Conservation (phyloP, 2,329 filamentous ascomycete genomes). For the Neopestalotiopsis sp. region DNA sequence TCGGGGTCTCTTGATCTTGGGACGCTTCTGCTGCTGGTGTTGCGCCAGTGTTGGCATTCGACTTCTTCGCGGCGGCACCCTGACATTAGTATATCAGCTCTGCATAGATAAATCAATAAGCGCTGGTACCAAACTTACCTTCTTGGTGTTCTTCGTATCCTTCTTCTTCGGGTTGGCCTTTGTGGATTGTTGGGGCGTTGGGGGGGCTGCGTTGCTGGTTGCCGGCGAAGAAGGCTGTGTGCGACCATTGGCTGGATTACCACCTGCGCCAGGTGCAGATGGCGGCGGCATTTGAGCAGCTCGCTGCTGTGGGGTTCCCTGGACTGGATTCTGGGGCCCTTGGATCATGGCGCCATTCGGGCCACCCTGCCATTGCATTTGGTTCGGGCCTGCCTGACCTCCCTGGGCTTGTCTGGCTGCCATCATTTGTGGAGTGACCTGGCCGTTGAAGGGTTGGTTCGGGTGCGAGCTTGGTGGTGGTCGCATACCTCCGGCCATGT, state of each 20-base stretch:
- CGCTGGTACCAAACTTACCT: constrained; percentile 56
- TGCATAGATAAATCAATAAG: background rate
- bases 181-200: constrained; percentile 74
- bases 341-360: constrained; percentile 47
- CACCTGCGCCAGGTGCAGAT: constrained; percentile 57
- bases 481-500: constrained; percentile 67
- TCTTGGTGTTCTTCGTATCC: constrained; percentile 68
- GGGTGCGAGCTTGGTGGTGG: constrained; percentile 73
- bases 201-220: constrained; percentile 69
- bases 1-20: constrained; percentile 61
- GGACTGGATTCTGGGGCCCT: constrained; percentile 55
- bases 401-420: constrained; percentile 42
- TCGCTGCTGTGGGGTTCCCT: constrained; percentile 75
- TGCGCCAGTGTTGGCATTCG: constrained; percentile 58
- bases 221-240: constrained; percentile 66
- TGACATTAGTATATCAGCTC: constrained; percentile 40
- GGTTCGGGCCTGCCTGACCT: constrained; percentile 42
- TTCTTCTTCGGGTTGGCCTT: constrained; percentile 83
- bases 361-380: constrained; percentile 54
- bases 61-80: constrained; percentile 67
- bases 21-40: constrained; percentile 62
- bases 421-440: constrained; percentile 68
- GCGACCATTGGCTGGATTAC: constrained; percentile 51
- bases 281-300: constrained; percentile 65
- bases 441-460: constrained; percentile 52